Percentiles rank a stretch among this genome's conserved stretches.
Conservation (phyloP, 139 green algal genomes). For the Chlamydomonas sp. region DNA sequence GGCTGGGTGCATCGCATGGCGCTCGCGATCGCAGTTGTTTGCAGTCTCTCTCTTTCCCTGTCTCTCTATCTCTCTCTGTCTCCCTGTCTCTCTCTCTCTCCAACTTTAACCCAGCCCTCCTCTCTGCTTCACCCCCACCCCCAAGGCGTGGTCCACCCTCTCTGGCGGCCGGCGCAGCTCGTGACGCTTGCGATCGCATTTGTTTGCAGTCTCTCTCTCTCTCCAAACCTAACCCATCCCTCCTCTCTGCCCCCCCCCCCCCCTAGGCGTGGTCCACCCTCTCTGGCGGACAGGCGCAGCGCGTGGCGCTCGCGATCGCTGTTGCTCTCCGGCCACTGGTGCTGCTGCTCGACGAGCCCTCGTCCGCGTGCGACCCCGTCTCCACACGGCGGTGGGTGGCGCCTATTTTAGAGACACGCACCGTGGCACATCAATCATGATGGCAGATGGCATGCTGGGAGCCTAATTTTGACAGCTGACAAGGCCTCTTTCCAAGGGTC, state of each 20-base stretch:
- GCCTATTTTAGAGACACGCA: too few relatives aligned
- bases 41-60: too few relatives aligned
- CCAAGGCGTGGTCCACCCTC: constrained; percentile 66
- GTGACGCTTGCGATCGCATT: background rate
- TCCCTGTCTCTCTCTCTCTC: too few relatives aligned
- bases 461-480: background rate
- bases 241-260: background rate
- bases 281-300: constrained; percentile 72
- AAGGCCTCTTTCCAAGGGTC: constrained; percentile 5
- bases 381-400: constrained; percentile 33
- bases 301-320: constrained; percentile 62
- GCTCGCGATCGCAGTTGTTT: too few relatives aligned
- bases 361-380: constrained; percentile 57
- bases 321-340: constrained; percentile 66
- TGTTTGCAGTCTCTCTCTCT: background rate
- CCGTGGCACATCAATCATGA: background rate
- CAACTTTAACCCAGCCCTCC: too few relatives aligned
- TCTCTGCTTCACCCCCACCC: too few relatives aligned
- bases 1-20: too few relatives aligned
- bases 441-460: background rate
- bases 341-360: constrained; percentile 84
- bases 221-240: background rate
- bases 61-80: too few relatives aligned
- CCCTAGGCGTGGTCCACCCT: too few relatives aligned
- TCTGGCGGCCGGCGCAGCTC: constrained; percentile 45